Conservation (phyloP, 1,284 basidiomycete species). For the Rhodotorula sp. region DNA sequence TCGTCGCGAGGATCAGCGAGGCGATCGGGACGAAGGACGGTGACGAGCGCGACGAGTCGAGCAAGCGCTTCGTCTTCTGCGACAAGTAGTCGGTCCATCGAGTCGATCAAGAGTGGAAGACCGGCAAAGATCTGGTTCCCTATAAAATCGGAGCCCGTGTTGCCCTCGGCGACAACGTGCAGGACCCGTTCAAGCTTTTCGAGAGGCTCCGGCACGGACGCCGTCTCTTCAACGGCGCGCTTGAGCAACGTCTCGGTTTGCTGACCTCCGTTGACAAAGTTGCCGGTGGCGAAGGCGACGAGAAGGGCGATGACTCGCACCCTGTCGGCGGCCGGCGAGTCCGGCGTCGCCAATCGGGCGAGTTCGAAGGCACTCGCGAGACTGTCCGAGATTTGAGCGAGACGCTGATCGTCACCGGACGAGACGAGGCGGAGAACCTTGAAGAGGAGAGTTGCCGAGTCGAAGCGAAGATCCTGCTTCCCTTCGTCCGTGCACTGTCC, state of each 20-base stretch:
- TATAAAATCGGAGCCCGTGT: too few relatives aligned
- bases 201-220: too few relatives aligned
- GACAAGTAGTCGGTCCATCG: too few relatives aligned
- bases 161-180: too few relatives aligned
- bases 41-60: neutral
- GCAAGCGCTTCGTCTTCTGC: neutral
- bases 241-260: too few relatives aligned
- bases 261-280: slow-evolving; percentile 9
- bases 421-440: slow-evolving; percentile 14
- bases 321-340: neutral
- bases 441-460: slow-evolving; percentile 24
- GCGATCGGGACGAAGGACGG: neutral
- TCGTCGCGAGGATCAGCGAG: too few relatives aligned
- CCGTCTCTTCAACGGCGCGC: too few relatives aligned
- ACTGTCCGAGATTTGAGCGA: slow-evolving; percentile 12
- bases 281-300: slow-evolving; percentile 18
- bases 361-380: slow-evolving; percentile 19
- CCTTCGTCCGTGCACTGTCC: neutral
- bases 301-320: slow-evolving; percentile 11
- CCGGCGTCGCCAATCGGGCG: neutral
- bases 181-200: too few relatives aligned
- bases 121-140: too few relatives aligned
- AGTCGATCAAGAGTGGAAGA: too few relatives aligned
- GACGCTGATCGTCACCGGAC: neutral
- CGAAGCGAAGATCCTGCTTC: slow-evolving; percentile 13